Conservation (phyloP, 352 stramenopile genomes). For the Blastocystis sp. region DNA sequence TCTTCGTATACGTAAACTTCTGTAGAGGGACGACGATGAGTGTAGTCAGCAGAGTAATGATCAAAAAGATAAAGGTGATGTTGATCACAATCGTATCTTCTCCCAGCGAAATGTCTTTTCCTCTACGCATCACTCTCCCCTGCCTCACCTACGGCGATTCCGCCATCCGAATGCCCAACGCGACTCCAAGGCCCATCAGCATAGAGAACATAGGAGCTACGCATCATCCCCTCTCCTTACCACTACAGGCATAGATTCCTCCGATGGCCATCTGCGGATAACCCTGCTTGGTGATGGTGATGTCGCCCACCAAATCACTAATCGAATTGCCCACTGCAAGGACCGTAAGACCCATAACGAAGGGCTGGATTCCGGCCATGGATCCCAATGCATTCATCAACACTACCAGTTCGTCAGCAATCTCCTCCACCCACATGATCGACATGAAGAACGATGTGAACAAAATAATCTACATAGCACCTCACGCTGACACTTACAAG, state of each 20-base stretch:
- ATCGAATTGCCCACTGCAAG: slow-evolving; percentile 79
- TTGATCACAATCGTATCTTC: slow-evolving; percentile 61
- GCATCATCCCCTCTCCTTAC: slow-evolving; percentile 60
- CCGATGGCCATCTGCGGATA: slow-evolving; percentile 69
- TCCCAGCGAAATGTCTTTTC: slow-evolving; percentile 21
- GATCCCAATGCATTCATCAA: slow-evolving; percentile 72
- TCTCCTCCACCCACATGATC: slow-evolving; percentile 81
- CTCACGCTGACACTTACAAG: neutral
- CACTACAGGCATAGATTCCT: slow-evolving; percentile 65
- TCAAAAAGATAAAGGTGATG: slow-evolving; percentile 61
- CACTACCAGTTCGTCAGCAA: slow-evolving; percentile 77
- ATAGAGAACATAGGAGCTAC: slow-evolving; percentile 64
- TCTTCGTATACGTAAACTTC: slow-evolving; percentile 51
- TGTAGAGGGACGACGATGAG: slow-evolving; percentile 45
- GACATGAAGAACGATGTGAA: slow-evolving; percentile 65
- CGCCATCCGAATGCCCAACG: slow-evolving; percentile 44
- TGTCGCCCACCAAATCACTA: slow-evolving; percentile 76
- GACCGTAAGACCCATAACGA: slow-evolving; percentile 76
- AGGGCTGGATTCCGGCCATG: slow-evolving; percentile 69
- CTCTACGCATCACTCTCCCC: neutral
- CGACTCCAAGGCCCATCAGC: slow-evolving; percentile 63
- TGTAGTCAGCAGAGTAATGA: slow-evolving; percentile 55
- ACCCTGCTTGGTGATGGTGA: slow-evolving; percentile 76
- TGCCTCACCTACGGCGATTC: neutral
- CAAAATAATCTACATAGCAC: neutral